These are phyloP conservation scores for Macrotyloma uniflorum DNA, from an alignment of 306 rosid genomes.

Conservation along the genomic window DNA sequence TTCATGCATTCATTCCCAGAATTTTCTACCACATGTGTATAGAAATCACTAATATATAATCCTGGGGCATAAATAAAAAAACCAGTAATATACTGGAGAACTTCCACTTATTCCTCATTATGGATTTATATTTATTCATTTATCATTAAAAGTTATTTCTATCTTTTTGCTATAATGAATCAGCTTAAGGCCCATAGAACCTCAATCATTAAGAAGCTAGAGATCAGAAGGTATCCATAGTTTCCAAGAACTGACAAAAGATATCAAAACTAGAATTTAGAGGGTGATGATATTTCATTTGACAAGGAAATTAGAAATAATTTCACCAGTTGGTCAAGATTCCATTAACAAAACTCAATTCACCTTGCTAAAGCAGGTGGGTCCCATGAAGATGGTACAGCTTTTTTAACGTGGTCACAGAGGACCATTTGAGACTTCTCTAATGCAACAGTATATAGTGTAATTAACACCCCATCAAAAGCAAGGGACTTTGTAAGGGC, in stretches of 20 bases:
- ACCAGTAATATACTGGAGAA: conserved; percentile 9
- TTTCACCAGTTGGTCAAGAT: conserved; percentile 21
- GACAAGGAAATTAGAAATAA: conserved; percentile 28
- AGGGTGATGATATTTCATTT: conserved; percentile 15
- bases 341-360: conserved; percentile 30
- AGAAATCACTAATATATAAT: conserved; percentile 7
- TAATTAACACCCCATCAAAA: conserved; percentile 93
- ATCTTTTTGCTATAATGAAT: neutral
- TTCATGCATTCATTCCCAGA: neutral
- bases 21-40: neutral
- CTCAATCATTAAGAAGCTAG: neutral
- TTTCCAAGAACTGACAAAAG: conserved; percentile 10
- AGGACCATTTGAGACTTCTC: conserved; percentile 92
- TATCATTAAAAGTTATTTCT: conserved; percentile 1
- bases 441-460: conserved; percentile 88
- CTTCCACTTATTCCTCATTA: neutral
- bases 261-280: conserved; percentile 24
- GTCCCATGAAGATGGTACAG: conserved; percentile 93
- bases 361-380: conserved; percentile 95
- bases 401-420: conserved; percentile 68
- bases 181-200: neutral
- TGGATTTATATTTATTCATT: neutral
- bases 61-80: conserved; percentile 7
- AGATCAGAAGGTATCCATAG: neutral
- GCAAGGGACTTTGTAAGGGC: conserved; percentile 86